These are phyloP conservation scores for Cotoneaster glaucophyllus DNA, from an alignment of 306 rosid species.

Conservation along the genomic window DNA sequence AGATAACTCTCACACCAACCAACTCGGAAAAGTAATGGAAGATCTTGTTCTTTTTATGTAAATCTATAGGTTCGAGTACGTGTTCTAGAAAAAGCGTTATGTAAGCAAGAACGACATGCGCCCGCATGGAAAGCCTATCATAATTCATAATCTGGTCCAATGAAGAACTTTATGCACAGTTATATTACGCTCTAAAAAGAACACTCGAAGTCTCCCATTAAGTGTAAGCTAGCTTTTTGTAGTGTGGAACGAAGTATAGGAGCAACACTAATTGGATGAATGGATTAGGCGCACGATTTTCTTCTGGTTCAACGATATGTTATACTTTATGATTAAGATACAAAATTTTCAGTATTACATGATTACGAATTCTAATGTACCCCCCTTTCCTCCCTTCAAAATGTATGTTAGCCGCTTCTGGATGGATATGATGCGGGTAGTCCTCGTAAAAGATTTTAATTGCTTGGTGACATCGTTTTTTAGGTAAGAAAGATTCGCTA, in stretches of 20 bases:
- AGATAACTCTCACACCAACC: background rate
- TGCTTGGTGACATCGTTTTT: background rate
- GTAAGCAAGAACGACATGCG: background rate
- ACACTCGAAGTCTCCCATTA: background rate
- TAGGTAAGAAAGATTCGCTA: background rate
- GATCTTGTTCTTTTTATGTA: background rate
- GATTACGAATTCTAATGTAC: background rate
- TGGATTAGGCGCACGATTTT: background rate
- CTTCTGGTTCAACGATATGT: background rate
- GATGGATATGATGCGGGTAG: background rate
- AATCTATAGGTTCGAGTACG: background rate
- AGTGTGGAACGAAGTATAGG: background rate
- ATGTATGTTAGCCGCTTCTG: background rate
- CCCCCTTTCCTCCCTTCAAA: conserved; percentile 1
- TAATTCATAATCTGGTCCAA: background rate
- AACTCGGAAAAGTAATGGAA: background rate
- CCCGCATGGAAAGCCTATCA: background rate
- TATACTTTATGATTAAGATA: background rate
- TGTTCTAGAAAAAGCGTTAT: background rate
- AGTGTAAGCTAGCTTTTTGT: background rate
- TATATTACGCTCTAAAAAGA: background rate
- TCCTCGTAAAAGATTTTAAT: background rate
- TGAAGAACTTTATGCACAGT: background rate
- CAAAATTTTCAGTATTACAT: background rate
- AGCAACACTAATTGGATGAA: background rate